These are phyloP conservation scores for Musa itinerans DNA, from an alignment of 176 grass and related monocot species.

Conservation along the genomic window DNA sequence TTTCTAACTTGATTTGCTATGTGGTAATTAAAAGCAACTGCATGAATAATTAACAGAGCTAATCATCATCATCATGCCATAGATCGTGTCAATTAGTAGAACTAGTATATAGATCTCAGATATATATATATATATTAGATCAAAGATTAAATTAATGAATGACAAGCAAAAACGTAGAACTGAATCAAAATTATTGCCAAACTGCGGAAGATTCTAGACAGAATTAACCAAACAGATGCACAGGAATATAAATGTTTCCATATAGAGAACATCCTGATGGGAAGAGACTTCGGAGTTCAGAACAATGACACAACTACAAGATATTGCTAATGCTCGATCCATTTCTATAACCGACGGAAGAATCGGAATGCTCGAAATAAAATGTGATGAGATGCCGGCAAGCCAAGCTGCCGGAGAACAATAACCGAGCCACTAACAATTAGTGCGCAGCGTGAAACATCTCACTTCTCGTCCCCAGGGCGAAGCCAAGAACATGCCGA, in stretches of 20 bases:
- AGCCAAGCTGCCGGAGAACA: not conserved
- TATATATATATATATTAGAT: not conserved
- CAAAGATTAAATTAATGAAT: not conserved
- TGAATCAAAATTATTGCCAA: not conserved
- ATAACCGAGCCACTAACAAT: not conserved
- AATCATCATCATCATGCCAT: no score
- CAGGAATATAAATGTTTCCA: not conserved
- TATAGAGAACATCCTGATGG: not conserved
- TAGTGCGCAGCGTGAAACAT: not conserved
- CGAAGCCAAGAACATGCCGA: not conserved
- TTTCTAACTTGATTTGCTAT: no score
- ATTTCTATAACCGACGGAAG: not conserved
- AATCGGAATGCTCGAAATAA: no score
- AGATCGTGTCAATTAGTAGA: not conserved
- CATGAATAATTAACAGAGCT: no score
- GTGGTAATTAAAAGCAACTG: no score
- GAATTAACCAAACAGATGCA: not conserved
- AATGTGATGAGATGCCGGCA: no score
- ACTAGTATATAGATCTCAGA: not conserved
- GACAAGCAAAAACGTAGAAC: not conserved
- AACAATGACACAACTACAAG: not conserved
- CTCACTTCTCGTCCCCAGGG: not conserved
- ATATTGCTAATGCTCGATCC: not conserved
- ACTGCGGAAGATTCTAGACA: not conserved
- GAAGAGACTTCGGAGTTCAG: not conserved